Base-by-base conservation (phyloP, 139 green algal species). In the Volvox reticuliferus region DNA sequence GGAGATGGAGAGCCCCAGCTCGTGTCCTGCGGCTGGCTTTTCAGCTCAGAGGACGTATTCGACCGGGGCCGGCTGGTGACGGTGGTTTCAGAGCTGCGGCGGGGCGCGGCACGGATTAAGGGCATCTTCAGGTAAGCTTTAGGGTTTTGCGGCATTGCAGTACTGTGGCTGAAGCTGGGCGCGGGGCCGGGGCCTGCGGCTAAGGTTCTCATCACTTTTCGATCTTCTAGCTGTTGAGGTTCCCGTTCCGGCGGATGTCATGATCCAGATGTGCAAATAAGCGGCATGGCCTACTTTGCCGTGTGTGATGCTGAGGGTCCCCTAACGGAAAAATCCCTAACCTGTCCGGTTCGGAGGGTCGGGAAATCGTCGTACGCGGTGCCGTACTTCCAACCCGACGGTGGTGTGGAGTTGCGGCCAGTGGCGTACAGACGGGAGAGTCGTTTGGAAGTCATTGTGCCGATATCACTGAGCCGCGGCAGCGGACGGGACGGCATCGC, bases 1-100 rank as follows among this genome's bases (percentile, higher is more conserved):
- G 65, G 2, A 12, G 65, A 28, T 30, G 65, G 16, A 12, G 65
- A 73, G 16, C 65, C 65, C 65, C 21, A 28, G 65, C 2, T 28
- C 9, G 21, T 73, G 33, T 87, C 91, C 2, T 93, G 93, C 87
- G 92, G 94, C 24, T 96, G 94, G 94, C 26, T 95, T 50, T 96
- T 96, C 44, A 65, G 88, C 35, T 13, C 85, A 12, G 55, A 90
- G 0, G 91, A 95, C 44, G 36, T 89, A 5, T 96, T 96, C 76
- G 78, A 93, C 62, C 77, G 83, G n/a, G 0, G 5, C 5, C 61
- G 62, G 32, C 88, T 96, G 83, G 37, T 44, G 35, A 68, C 24
- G n/a, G 62, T 94, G 44, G 85, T 95, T 82, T 28, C 80, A 26
- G 35, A 21, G n/a, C 6, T 93, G 80, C 68, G 82, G 55, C 73